These are phyloP conservation scores for Uronychia setigera DNA, from an alignment of 73 alveolate genomes.

Conservation along the genomic window DNA sequence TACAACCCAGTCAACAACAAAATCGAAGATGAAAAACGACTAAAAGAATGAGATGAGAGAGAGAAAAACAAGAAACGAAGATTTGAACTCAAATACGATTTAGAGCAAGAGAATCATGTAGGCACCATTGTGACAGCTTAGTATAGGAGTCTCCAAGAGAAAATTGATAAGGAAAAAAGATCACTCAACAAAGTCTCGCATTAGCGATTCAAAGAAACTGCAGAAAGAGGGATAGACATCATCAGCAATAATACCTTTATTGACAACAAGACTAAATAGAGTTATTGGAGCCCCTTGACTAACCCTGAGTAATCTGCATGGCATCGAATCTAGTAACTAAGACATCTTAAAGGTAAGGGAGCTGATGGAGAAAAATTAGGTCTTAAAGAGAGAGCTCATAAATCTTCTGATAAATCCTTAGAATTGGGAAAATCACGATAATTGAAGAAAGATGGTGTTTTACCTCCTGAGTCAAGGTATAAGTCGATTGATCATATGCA, in stretches of 20 bases:
- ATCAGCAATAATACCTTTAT: constrained; percentile 31
- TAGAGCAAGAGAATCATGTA: constrained; percentile 52
- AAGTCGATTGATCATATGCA: not conserved
- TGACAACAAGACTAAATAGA: not conserved
- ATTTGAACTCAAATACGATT: constrained; percentile 79
- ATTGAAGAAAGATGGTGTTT: no score
- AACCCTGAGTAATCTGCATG: not conserved
- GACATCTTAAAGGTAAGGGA: not conserved
- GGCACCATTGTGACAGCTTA: constrained; percentile 19
- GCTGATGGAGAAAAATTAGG: not conserved
- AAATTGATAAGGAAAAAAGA: constrained; percentile 42
- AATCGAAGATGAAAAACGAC: constrained; percentile 80
- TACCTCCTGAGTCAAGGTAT: not conserved
- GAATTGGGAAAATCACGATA: no score
- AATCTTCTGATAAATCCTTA: no score
- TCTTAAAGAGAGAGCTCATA: no score
- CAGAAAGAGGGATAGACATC: constrained; percentile 74
- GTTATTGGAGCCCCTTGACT: not conserved
- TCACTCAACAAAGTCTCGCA: constrained; percentile 50
- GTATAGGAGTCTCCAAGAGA: constrained; percentile 17
- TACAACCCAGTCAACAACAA: constrained; percentile 83
- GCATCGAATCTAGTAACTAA: not conserved
- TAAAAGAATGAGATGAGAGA: constrained; percentile 74
- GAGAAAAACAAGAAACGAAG: constrained; percentile 85
- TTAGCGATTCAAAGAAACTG: constrained; percentile 42